phyloP scores from a whole-genome alignment of 371 early-diverging fungal species.

The Mortierella sp. region DNA sequence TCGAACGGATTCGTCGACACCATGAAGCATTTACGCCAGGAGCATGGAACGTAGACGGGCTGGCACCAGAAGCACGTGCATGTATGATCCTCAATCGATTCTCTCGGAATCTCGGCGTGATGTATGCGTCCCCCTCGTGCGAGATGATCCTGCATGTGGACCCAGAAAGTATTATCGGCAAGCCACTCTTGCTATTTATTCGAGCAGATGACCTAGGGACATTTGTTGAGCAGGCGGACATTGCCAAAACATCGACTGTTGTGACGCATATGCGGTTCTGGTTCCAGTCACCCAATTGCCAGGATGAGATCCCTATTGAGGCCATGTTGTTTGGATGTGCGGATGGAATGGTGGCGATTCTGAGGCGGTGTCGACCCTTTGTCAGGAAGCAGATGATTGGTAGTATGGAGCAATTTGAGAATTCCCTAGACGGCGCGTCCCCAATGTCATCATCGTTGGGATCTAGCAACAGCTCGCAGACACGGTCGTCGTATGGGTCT shows the following conservation, averaged over 20 bases:
- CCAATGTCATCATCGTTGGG: neutral
- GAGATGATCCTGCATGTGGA: slow-evolving; percentile 21
- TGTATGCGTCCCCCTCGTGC: slow-evolving; percentile 44
- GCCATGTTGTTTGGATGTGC: slow-evolving; percentile 39
- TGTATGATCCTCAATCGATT: slow-evolving; percentile 54
- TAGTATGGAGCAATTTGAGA: slow-evolving; percentile 5
- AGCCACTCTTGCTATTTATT: slow-evolving; percentile 36
- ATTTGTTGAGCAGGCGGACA: slow-evolving; percentile 37
- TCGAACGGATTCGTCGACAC: slow-evolving; percentile 27
- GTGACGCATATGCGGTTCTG: slow-evolving; percentile 44
- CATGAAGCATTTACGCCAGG: slow-evolving; percentile 19
- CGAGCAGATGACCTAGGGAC: slow-evolving; percentile 37
- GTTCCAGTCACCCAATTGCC: slow-evolving; percentile 39
- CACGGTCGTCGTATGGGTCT: neutral
- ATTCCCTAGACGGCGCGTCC: neutral
- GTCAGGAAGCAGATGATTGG: slow-evolving; percentile 19
- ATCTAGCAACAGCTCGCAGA: neutral
- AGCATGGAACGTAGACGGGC: slow-evolving; percentile 16
- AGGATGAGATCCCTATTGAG: slow-evolving; percentile 31
- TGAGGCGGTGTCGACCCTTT: slow-evolving; percentile 31
- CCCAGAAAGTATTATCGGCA: slow-evolving; percentile 29
- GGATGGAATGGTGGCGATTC: slow-evolving; percentile 30
- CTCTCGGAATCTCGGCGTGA: slow-evolving; percentile 29
- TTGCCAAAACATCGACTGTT: slow-evolving; percentile 31
- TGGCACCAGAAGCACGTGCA: slow-evolving; percentile 42